phyloP scores from a whole-genome alignment of 2,329 filamentous ascomycete genomes.

The Capronia americana region DNA sequence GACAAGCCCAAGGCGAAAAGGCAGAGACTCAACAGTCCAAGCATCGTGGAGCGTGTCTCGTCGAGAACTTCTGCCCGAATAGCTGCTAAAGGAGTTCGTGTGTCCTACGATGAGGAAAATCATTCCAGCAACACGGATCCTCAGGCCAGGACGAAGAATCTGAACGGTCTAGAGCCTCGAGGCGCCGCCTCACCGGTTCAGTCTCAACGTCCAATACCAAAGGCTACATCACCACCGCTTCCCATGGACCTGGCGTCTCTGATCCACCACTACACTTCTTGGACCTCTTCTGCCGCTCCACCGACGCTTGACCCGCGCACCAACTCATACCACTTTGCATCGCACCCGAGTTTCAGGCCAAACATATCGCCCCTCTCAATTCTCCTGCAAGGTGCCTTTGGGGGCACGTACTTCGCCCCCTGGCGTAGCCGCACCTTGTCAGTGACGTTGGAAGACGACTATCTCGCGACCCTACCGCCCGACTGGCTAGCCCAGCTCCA shows the following conservation, averaged over 20 bases:
- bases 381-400: constrained; percentile 60
- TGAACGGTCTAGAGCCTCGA: background rate
- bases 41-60: constrained; percentile 39
- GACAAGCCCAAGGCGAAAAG: constrained; percentile 47
- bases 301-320: constrained; percentile 50
- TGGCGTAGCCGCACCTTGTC: constrained; percentile 53
- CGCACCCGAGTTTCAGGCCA: constrained; percentile 55
- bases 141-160: constrained; percentile 6
- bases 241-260: constrained; percentile 35
- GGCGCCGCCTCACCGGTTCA: background rate
- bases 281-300: constrained; percentile 48
- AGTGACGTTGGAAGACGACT: constrained; percentile 54
- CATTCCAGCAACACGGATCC: constrained; percentile 27
- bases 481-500: constrained; percentile 54
- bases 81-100: constrained; percentile 48
- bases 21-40: constrained; percentile 44
- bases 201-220: background rate
- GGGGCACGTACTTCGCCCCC: constrained; percentile 60
- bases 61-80: constrained; percentile 58
- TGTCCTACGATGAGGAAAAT: constrained; percentile 44
- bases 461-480: constrained; percentile 52
- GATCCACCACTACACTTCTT: constrained; percentile 52
- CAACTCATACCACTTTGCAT: constrained; percentile 56
- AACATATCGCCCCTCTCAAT: constrained; percentile 62
- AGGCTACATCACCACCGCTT: constrained; percentile 8